A percentile compares a stretch with the other conserved stretches of the same genome.
Evolutionary conservation across 139 green algal genomes (phyloP).

Genomic region (Haematococcus lacustris): DNA sequence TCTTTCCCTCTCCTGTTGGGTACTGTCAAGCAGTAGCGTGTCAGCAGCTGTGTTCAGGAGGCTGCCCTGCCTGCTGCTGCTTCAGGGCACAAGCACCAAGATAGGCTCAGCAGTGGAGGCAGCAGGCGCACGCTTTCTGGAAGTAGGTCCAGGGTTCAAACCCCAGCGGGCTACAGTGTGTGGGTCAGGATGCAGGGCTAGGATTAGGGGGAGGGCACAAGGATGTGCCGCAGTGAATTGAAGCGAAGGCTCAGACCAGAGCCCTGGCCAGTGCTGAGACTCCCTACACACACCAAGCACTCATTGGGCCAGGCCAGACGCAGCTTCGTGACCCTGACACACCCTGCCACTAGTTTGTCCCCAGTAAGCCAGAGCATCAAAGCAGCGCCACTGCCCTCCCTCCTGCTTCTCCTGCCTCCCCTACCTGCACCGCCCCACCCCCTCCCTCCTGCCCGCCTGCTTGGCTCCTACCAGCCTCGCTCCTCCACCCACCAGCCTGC

Average conservation of each 20-base stretch:
- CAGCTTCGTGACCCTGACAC: background rate
- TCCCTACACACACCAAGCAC: background rate
- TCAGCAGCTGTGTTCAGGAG: background rate
- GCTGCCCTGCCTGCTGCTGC: slow-evolving; percentile 43
- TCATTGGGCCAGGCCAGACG: background rate
- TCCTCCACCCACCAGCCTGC: background rate
- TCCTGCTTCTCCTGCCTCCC: background rate
- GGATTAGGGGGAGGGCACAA: background rate
- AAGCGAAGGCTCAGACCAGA: background rate
- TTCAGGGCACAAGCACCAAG: slow-evolving; percentile 59
- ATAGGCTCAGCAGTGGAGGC: slow-evolving; percentile 50
- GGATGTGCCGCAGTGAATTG: background rate
- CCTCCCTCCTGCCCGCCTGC: background rate
- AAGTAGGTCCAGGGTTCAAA: slow-evolving; percentile 21
- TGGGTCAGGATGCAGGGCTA: background rate
- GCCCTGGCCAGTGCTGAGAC: too few species aligned
- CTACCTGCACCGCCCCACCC: background rate
- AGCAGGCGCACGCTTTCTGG: slow-evolving; percentile 51
- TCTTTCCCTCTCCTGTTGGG: too few species aligned
- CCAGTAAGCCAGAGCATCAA: background rate
- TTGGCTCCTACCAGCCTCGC: too few species aligned
- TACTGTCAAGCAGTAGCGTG: too few species aligned
- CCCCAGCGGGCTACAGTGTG: background rate
- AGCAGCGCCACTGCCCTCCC: background rate
- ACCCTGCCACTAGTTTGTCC: background rate